Base-by-base conservation (phyloP, 805 yeast genomes). In the Kluyveromyces lactis region DNA sequence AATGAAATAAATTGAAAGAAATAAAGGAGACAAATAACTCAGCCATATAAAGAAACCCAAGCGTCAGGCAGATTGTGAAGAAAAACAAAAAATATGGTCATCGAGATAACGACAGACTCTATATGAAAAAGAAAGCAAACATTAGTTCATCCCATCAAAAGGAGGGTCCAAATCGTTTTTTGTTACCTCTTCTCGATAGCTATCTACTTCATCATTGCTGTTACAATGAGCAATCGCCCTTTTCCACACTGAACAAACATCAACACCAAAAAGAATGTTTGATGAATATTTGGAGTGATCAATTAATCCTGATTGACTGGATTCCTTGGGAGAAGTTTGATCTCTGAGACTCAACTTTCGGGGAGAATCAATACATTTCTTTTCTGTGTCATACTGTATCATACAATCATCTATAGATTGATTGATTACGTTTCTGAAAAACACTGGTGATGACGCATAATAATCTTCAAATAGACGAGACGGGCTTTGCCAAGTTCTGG, bases 171-270 rank as follows among this genome's bases (percentile, higher is more conserved):
- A 30, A 34, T 34, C 13, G 18, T 34, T 34, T 10, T 34, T 17
- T 11, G 21, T n/a, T 23, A 3, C 19, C 19, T 34, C 24, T 16
- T 34, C 8, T 6, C 19, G 8, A 16, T 6, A 10, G 7, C n/a
- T 11, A 27, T 27, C 11, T 12, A 6, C 16, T 27, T 27, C 16
- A 27, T 32, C 17, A 19, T n/a, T 32, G 12, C 26, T 27, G 23
- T 30, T 27, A 19, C 39, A 29, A 21, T 38, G 32, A 18, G 39
- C 55, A 1, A 55, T 51, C 2, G 62, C 63, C 26, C 63, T 46
- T 43, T 57, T 51, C 61, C 60, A 58, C 12, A 59, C 62, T 10
- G 64, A 57, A 35, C 55, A 55, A 3, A 59, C 58, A 40, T 59
- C 64, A 12, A 59, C 64, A 28, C 64, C 64, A 39, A 58, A 59